Evolutionary conservation across 331 rosid genomes (phyloP), one percentile per base, ranked within the genome.

Genomic region (Acacia concinna): DNA sequence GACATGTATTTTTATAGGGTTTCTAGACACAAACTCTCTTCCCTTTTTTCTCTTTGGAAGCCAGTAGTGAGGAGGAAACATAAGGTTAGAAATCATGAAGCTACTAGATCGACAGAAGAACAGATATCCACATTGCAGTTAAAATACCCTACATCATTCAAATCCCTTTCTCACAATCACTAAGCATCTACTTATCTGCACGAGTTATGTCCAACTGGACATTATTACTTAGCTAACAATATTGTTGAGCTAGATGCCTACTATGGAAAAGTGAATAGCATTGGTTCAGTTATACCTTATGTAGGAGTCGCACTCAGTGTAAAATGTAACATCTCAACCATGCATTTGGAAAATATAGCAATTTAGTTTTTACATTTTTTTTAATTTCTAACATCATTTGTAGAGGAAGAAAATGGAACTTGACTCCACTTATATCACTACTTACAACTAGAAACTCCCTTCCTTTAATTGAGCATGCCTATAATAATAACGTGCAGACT

Each of bases 341-440:
- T n/a, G n/a, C n/a, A n/a, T n/a, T n/a, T n/a, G 75, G 51, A 11
- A 35, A 62, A 43, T 23, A 31, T 15, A 51, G 43, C 52, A 74
- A 67, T 73, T 13, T 80, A 67, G 23, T 40, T 21, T 44, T 73
- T n/a, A 64, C 27, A 1, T 38, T 64, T 13, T 63, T 72, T 64
- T n/a, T 44, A 57, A 37, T 18, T 64, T 72, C 35, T 28, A 80
- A 49, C 74, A 80, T 51, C 38, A 38, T 80, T 37, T 37, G 35
- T 14, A 67, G 34, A 18, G 12, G 15, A 35, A 11, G 20, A 20
- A 66, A 37, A 37, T 66, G 12, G 25, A 67, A 37, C 49, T 31
- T 37, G 49, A 37, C 71, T 21, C 40, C 38, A 57, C 54, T 11
- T 7, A 43, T 68, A 75, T 25, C 31, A 41, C 64, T 21, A 28